Base-by-base conservation (phyloP, 2,329 filamentous ascomycete genomes). In the Fusarium concolor region DNA sequence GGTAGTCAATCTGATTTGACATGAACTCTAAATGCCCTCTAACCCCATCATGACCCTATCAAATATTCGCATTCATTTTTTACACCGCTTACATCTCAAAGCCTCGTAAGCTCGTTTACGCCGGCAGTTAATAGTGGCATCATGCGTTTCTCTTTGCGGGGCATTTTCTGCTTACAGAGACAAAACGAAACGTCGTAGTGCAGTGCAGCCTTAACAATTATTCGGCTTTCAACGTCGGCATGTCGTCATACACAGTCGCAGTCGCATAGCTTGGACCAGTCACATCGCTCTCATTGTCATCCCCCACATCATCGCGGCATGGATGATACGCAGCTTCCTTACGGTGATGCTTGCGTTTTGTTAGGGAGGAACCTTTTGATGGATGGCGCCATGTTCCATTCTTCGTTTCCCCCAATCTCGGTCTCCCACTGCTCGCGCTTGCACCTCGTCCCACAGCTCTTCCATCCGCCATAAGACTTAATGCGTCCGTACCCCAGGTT, bases 231-330 rank as follows among this genome's bases (percentile, higher is more conserved):
- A 62, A 56, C 44, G 26, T 39, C 42, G 38, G 22, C 56, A 70
- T 71, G 70, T 68, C 70, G 70, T 72, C 70, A 72, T 72, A 54
- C 56, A 59, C 44, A 31, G 12, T 15, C 18, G 55, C 14, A 10
- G 28, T 26, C 43, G 15, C n/a, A 43, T 26, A 65, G 63, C 63
- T 70, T 31, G 42, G 31, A 60, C 70, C 70, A 72, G 62, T 72
- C 22, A 72, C n/a, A 56, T 62, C 56, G 5, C 20, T 54, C 22
- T 44, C 20, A 70, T 72, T 72, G 70, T 72, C 70, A 72, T 72
- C 70, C 68, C 65, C 70, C 70, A 73, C 70, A 67, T 65, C 66
- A 69, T 71, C 62, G 47, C 18, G 37, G 45, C 62, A 26, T 26
- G 26, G 26, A 26, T 26, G 26, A 69, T 57, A 58, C 56, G 55